These are phyloP conservation scores for Neoscytalidium dimidiatum DNA, from an alignment of 2,329 filamentous ascomycete species.

Conservation along the genomic window DNA sequence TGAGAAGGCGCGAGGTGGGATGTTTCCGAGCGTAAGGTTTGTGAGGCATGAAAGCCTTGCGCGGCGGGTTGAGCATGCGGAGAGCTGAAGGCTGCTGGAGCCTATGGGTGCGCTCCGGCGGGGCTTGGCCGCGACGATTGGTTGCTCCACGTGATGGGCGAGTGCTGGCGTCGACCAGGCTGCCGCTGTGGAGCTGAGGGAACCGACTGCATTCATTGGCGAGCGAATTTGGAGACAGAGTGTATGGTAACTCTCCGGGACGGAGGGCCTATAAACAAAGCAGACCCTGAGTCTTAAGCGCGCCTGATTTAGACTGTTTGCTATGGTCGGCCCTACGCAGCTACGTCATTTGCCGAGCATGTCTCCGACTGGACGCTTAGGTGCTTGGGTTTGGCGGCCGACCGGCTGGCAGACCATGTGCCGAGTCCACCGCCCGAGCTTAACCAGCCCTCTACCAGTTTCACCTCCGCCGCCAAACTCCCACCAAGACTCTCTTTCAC, in stretches of 20 bases:
- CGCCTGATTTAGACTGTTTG: not conserved
- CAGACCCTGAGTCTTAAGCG: not conserved
- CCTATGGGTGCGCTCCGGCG: not conserved
- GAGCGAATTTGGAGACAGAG: not conserved
- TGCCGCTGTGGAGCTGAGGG: not conserved
- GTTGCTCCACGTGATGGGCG: not conserved
- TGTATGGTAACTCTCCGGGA: no score
- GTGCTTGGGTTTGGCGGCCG: not conserved
- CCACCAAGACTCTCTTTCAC: not conserved
- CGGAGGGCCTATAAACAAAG: not conserved
- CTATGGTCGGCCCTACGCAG: not conserved
- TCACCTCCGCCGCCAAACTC: not conserved
- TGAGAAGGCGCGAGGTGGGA: not conserved
- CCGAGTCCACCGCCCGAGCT: constrained; percentile 2
- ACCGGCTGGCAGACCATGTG: not conserved
- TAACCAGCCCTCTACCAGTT: not conserved
- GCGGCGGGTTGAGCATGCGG: not conserved
- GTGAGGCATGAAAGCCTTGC: not conserved
- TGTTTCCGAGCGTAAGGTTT: not conserved
- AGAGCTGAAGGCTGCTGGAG: not conserved
- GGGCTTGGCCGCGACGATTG: not conserved
- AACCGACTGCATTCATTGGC: not conserved
- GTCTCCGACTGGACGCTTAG: not conserved
- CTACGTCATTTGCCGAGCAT: constrained; percentile 1
- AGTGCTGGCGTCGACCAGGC: not conserved